Evolutionary conservation across 2,329 filamentous ascomycete genomes (phyloP), one percentile per base, ranked within the genome.

Genomic region (Cryphonectria nitschkei): DNA sequence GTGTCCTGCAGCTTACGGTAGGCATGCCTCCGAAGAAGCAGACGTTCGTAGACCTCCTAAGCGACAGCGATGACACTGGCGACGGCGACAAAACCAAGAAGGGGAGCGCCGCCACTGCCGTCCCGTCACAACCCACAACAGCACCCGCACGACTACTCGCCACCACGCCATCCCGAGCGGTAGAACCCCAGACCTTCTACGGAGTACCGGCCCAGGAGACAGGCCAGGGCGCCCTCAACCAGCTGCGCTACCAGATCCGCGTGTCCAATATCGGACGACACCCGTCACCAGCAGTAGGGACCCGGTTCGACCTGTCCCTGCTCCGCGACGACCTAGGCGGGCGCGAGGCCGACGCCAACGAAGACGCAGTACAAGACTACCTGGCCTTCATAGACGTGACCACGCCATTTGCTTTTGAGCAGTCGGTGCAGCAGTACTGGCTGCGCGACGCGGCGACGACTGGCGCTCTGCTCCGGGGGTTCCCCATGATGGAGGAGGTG

Each of bases 401-500:
- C 46, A 50, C 29, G 60, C 64, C 58, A 7, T 8, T 46, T 39
- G 50, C 58, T 29, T 41, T 71, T 9, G 71, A 72, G 54, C 22
- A n/a, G 43, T 65, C 75, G 58, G 68, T 73, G n/a, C 62, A 13
- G 13, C 29, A n/a, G 16, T 62, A 65, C 65, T 70, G 68, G 69
- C 26, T 50, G 32, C 13, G 5, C 11, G n/a, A 8, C 3, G 61
- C 56, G 8, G 19, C 22, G 2, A n/a, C 1, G 2, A 5, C 9
- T 2, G 61, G 5, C n/a, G 11, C 37, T 13, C 52, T 79, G 43
- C 67, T 73, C 70, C 73, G 71, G n/a, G 79, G 79, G 0, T 77
- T 80, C 46, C 79, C 80, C 4, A 74, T 81, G 60, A 75, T 80
- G 22, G 79, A 80, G 69, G 70, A 77, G 8, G 75, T 81, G n/a